Evolutionary conservation across 768 basidiomycete species (phyloP), one percentile per base, ranked within the genome.

Genomic region (Kockovaella imperatae): DNA sequence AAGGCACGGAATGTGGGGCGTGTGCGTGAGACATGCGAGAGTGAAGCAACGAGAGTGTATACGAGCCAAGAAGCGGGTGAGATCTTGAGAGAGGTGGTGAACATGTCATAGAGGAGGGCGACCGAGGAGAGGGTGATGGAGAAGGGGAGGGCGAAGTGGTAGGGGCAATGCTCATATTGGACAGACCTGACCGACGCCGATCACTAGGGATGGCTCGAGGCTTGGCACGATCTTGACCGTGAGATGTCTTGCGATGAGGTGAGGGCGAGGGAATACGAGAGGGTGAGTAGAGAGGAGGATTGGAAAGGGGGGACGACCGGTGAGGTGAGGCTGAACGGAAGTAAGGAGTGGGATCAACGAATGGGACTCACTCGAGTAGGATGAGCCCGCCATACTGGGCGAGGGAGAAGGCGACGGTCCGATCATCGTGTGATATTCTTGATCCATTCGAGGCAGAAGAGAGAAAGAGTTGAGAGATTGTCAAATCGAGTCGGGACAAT

Each of bases 1-100:
- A 48, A 5, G 55, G 40, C 2, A 64, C 42, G 23, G 49, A 52
- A 42, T 68, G 69, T 1, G 62, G 53, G 10, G 49, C 48, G 45
- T 69, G 64, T 1, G 69, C 67, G 29, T 59, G 57, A 4, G 67
- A 68, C 69, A 70, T 70, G 3, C 69, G 53, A 3, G 67, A 67
- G 32, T 67, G 65, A 6, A 70, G 61, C 5, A 70, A 48, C n/a
- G 64, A 67, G 43, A 70, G 67, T 13, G 63, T 65, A 41, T 68
- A 70, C 17, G 67, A 67, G 14, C 69, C 69, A 5, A 67, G 57
- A 5, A 70, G 39, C 3, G 68, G 67, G 21, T 62, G 70, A 10
- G 64, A 66, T 35, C 59, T 61, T 20, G 64, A 66, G 40, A 59
- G 44, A 23, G 54, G 57, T 25, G 51, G 53, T 7, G 59, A 57